Evolutionary conservation across 2,329 filamentous ascomycete species (phyloP).

Genomic region (Apiospora aurea): DNA sequence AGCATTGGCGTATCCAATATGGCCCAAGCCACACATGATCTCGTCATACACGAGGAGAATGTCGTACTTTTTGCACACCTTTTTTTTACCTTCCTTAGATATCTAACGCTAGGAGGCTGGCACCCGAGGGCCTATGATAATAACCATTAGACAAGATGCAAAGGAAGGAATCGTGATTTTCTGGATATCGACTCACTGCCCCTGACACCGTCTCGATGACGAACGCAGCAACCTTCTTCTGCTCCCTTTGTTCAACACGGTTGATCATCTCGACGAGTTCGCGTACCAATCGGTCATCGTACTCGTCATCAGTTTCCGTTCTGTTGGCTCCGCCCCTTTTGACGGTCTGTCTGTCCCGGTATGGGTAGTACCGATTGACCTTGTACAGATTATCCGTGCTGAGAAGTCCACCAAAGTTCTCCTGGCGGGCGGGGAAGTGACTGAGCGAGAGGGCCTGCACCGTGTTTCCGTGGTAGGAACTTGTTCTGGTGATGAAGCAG

Average conservation of each 20-base stretch:
- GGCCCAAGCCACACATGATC: slow-evolving; percentile 20
- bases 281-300: background rate
- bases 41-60: slow-evolving; percentile 21
- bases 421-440: background rate
- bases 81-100: background rate
- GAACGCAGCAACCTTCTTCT: background rate
- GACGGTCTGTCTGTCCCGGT: background rate
- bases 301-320: background rate
- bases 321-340: background rate
- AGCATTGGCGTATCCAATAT: background rate
- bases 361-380: slow-evolving; percentile 4
- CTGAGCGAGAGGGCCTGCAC: background rate
- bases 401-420: background rate
- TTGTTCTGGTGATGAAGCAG: background rate
- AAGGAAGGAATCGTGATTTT: background rate
- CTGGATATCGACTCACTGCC: background rate
- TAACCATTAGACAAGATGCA: too few relatives aligned
- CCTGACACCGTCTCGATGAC: slow-evolving; percentile 12
- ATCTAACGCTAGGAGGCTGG: background rate
- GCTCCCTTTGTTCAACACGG: background rate
- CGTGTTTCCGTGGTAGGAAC: slow-evolving; percentile 17
- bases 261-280: too few relatives aligned
- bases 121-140: background rate
- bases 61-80: background rate
- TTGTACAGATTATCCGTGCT: background rate